A percentile compares a stretch with the other conserved stretches of the same genome.
Evolutionary conservation across 2,329 filamentous ascomycete species (phyloP).

Genomic region (Cladobotryum protrusum): DNA sequence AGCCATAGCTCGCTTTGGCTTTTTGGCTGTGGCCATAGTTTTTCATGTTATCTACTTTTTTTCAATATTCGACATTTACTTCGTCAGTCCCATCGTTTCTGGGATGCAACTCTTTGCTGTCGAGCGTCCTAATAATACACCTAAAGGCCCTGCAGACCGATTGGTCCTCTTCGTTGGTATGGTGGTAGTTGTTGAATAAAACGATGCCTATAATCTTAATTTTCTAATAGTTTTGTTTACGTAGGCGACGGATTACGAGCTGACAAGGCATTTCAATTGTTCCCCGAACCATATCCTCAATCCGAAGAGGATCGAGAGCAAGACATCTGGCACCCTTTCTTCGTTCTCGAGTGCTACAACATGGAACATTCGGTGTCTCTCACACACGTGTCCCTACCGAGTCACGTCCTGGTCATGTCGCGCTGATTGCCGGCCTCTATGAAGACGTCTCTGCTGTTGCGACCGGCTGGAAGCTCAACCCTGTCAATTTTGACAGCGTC

Average conservation of each 20-base stretch:
- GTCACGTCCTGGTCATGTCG: constrained; percentile 92
- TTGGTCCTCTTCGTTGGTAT: constrained; percentile 89
- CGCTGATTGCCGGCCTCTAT: constrained; percentile 91
- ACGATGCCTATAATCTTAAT: background rate
- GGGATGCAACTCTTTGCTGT: constrained; percentile 82
- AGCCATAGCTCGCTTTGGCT: constrained; percentile 62
- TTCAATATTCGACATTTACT: constrained; percentile 98
- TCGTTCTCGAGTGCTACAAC: constrained; percentile 77
- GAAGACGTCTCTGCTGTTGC: constrained; percentile 97
- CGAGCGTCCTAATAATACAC: constrained; percentile 46
- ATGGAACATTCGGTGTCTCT: constrained; percentile 94
- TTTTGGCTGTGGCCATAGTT: constrained; percentile 79
- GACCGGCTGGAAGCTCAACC: constrained; percentile 97
- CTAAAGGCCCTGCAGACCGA: constrained; percentile 75
- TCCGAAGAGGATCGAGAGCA: constrained; percentile 57
- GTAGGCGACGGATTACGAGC: constrained; percentile 85
- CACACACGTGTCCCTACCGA: constrained; percentile 96
- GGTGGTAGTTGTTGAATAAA: constrained; percentile 1
- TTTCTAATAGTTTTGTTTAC: constrained; percentile 8
- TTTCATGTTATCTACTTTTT: constrained; percentile 93
- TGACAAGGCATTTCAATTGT: constrained; percentile 94
- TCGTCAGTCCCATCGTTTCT: constrained; percentile 92
- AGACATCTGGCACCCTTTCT: constrained; percentile 86
- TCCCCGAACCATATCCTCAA: constrained; percentile 75
- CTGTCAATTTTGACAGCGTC: constrained; percentile 96